Percentiles rank a stretch among this genome's conserved stretches.
These are phyloP conservation scores for Cutaneotrichosporon dermatis DNA, from an alignment of 1,284 basidiomycete genomes.

Conservation along the genomic window DNA sequence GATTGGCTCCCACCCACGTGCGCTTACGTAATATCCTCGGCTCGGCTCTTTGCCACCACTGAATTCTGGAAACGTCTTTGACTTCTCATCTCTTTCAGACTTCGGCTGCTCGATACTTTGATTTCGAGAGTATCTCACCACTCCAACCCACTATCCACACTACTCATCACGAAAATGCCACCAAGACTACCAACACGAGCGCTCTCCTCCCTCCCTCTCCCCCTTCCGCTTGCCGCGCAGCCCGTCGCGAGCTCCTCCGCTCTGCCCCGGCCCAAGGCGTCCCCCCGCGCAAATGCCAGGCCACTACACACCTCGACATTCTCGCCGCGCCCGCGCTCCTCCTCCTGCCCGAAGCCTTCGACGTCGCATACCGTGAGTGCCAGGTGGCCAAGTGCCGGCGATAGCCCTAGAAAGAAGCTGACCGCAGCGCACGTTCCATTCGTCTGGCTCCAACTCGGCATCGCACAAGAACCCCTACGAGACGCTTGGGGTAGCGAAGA, in stretches of 20 bases:
- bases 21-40: background rate
- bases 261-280: background rate
- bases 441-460: constrained; percentile 57
- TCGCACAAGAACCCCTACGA: constrained; percentile 83
- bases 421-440: constrained; percentile 67
- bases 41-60: background rate
- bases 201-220: background rate
- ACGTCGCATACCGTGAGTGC: too few species aligned
- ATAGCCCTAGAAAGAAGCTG: background rate
- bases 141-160: background rate
- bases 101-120: too few species aligned
- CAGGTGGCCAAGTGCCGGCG: too few species aligned
- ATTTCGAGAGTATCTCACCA: too few species aligned
- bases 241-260: constrained; percentile 6
- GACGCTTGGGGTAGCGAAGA: constrained; percentile 79
- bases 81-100: too few species aligned
- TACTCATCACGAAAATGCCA: constrained; percentile 10
- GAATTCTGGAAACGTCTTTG: background rate
- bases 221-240: constrained; percentile 6
- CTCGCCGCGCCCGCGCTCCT: background rate
- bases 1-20: too few species aligned
- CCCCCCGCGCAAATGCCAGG: background rate
- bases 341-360: too few species aligned
- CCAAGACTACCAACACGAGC: constrained; percentile 17
- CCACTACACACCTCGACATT: background rate